A percentile compares a stretch with the other conserved stretches of the same genome.
These are phyloP conservation scores for Russula foetens DNA, from an alignment of 768 basidiomycete genomes.

Conservation along the genomic window DNA sequence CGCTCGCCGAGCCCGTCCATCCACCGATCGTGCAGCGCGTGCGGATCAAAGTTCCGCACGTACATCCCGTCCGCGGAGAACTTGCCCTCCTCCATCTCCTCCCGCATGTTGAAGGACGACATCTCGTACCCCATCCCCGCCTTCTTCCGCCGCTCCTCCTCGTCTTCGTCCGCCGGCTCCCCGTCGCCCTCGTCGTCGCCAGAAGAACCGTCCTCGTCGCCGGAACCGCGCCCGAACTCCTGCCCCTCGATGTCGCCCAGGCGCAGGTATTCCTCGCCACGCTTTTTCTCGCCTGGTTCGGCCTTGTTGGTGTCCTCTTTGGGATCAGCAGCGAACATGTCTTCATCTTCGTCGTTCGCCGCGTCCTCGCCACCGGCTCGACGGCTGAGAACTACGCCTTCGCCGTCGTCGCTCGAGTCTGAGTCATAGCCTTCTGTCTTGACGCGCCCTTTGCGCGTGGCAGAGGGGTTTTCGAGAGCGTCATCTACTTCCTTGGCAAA, in stretches of 20 bases:
- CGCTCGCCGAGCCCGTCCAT: slow-evolving; percentile 84
- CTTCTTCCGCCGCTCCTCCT: slow-evolving; percentile 64
- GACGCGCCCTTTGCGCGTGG: slow-evolving; percentile 60
- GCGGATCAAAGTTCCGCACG: slow-evolving; percentile 78
- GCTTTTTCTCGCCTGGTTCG: slow-evolving; percentile 42
- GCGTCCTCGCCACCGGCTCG: slow-evolving; percentile 37
- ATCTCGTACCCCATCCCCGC: slow-evolving; percentile 90
- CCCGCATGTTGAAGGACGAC: slow-evolving; percentile 97
- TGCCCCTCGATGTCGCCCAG: slow-evolving; percentile 97
- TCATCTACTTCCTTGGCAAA: slow-evolving; percentile 76
- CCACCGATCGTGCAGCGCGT: slow-evolving; percentile 92
- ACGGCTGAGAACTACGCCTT: slow-evolving; percentile 84
- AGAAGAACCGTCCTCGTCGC: slow-evolving; percentile 17
- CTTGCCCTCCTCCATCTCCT: slow-evolving; percentile 97
- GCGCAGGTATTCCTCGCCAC: slow-evolving; percentile 61
- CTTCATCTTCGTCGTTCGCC: slow-evolving; percentile 50
- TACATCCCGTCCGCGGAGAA: slow-evolving; percentile 92
- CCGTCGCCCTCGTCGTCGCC: slow-evolving; percentile 35
- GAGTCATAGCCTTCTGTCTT: slow-evolving; percentile 88
- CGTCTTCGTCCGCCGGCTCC: slow-evolving; percentile 64
- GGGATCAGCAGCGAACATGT: slow-evolving; percentile 73
- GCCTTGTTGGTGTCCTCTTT: slow-evolving; percentile 45
- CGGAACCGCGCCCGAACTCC: slow-evolving; percentile 59
- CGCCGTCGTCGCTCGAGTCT: slow-evolving; percentile 90
- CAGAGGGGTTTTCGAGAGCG: slow-evolving; percentile 58